A percentile compares a stretch with the other conserved stretches of the same genome.
phyloP scores from a whole-genome alignment of 2,329 filamentous ascomycete genomes.

The Aspergillus fumigatiaffinis region DNA sequence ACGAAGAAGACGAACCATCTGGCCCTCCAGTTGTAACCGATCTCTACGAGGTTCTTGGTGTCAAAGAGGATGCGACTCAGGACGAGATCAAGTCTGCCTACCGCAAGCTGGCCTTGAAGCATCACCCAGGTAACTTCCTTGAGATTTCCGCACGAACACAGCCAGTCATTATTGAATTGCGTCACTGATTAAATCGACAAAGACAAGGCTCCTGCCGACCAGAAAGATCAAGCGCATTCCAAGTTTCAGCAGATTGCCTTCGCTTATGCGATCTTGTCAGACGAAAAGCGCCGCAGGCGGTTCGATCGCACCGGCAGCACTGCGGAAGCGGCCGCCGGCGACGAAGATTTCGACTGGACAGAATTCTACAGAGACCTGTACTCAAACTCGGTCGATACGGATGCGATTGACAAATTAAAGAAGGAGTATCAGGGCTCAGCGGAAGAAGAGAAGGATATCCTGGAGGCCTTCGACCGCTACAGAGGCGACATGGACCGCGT shows the following conservation, averaged over 20 bases:
- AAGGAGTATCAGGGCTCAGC: constrained; percentile 77
- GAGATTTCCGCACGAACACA: constrained; percentile 6
- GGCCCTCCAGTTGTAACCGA: constrained; percentile 24
- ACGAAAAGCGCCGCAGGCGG: constrained; percentile 71
- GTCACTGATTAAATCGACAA: background rate
- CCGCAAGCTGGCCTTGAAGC: constrained; percentile 80
- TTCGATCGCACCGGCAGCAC: constrained; percentile 92
- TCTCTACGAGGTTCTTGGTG: constrained; percentile 74
- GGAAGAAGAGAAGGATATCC: constrained; percentile 75
- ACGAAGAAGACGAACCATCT: constrained; percentile 11
- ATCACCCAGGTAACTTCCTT: constrained; percentile 67
- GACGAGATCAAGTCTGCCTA: constrained; percentile 88
- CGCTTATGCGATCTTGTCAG: constrained; percentile 88
- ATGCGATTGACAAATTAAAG: constrained; percentile 72
- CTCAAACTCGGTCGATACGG: constrained; percentile 67
- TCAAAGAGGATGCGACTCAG: constrained; percentile 67
- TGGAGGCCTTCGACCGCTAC: constrained; percentile 68
- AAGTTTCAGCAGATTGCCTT: constrained; percentile 90
- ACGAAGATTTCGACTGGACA: constrained; percentile 82
- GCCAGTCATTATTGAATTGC: background rate
- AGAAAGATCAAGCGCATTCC: constrained; percentile 69
- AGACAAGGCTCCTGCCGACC: constrained; percentile 72
- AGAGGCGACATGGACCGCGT: constrained; percentile 73
- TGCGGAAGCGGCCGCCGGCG: constrained; percentile 68
- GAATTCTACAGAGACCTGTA: constrained; percentile 86